Conservation (phyloP, 176 grass and related monocot species). For the Bolboschoenus planiculmis region DNA sequence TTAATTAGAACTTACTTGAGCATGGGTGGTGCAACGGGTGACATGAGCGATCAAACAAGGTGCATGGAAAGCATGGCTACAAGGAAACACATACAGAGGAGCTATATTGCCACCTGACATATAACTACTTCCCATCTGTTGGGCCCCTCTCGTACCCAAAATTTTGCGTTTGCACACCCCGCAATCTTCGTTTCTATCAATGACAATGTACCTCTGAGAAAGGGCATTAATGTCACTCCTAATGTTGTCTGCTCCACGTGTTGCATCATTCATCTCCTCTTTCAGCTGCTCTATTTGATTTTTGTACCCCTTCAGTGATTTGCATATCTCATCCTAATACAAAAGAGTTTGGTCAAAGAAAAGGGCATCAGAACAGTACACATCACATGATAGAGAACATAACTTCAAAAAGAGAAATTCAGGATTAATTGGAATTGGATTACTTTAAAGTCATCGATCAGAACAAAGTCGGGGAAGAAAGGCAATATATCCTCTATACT, state of each 20-base stretch:
- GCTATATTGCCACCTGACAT: constrained; percentile 62
- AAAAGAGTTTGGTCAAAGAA: neutral
- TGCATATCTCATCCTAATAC: constrained; percentile 86
- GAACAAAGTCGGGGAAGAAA: constrained; percentile 94
- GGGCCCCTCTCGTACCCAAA: constrained; percentile 63
- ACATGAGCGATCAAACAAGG: constrained; percentile 91
- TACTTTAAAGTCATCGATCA: constrained; percentile 99
- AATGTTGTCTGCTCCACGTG: constrained; percentile 84
- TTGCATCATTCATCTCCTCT: constrained; percentile 97
- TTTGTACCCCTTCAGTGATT: constrained; percentile 95
- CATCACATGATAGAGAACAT: neutral
- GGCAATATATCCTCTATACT: constrained; percentile 99
- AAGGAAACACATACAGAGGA: constrained; percentile 97
- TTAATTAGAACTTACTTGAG: constrained; percentile 42
- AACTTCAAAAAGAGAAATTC: neutral
- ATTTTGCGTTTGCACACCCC: constrained; percentile 91
- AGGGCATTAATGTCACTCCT: constrained; percentile 93
- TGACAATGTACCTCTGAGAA: constrained; percentile 79
- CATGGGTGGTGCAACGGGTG: constrained; percentile 53
- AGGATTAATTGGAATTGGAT: constrained; percentile 1
- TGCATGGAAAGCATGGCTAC: constrained; percentile 83
- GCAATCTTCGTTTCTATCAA: constrained; percentile 88
- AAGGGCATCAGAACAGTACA: too few species aligned
- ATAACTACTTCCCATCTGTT: constrained; percentile 67
- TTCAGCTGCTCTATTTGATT: constrained; percentile 94